Conservation (phyloP, 73 alveolate species). For the Paramecium caudatum region DNA sequence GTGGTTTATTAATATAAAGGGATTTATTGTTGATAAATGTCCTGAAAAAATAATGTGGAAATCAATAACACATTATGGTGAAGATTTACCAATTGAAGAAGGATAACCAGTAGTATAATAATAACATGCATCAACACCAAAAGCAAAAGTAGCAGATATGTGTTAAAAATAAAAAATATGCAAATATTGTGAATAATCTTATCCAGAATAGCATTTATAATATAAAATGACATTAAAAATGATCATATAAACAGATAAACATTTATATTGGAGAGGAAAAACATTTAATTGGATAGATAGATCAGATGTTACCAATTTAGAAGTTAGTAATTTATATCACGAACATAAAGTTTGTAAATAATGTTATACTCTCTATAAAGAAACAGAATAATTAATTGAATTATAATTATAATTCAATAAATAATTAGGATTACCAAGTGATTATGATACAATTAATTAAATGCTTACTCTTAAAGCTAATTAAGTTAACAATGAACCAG, state of each 20-base stretch:
- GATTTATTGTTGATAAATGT: constrained; percentile 75
- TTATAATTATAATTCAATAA: constrained; percentile 73
- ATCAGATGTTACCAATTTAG: constrained; percentile 82
- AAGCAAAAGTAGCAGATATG: constrained; percentile 24
- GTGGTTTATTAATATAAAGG: constrained; percentile 82
- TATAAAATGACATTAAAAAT: constrained; percentile 87
- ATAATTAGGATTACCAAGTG: constrained; percentile 63
- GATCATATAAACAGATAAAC: constrained; percentile 86
- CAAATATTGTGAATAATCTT: constrained; percentile 82
- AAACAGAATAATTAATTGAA: constrained; percentile 80
- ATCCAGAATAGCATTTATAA: constrained; percentile 78
- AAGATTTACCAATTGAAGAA: constrained; percentile 75
- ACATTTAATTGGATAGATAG: constrained; percentile 78
- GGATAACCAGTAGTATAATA: constrained; percentile 67
- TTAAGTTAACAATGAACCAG: constrained; percentile 53
- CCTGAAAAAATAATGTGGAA: constrained; percentile 74
- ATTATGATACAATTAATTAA: constrained; percentile 62
- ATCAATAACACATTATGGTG: constrained; percentile 73
- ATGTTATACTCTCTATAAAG: constrained; percentile 79
- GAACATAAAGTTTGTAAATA: constrained; percentile 85
- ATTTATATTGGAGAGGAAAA: constrained; percentile 80
- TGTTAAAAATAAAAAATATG: constrained; percentile 81
- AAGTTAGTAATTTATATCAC: constrained; percentile 79
- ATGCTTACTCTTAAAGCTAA: constrained; percentile 68
- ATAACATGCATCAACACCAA: background rate